Evolutionary conservation across 805 yeast genomes (phyloP).

Genomic region (Metschnikowia rubicola): DNA sequence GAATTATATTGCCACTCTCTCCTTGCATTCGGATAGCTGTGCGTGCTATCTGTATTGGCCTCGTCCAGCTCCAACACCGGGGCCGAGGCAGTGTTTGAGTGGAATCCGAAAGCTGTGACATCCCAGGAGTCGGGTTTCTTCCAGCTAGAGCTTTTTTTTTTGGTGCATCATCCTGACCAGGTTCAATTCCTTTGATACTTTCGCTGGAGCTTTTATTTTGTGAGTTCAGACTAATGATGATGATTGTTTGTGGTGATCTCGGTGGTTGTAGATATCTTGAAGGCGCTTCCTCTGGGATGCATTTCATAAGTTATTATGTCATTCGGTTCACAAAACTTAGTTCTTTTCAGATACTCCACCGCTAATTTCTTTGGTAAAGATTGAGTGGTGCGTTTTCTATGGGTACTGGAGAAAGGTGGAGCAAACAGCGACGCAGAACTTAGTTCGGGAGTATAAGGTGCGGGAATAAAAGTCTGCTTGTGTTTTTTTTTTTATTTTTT

Average conservation of each 20-base stretch:
- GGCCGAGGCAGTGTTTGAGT: slow-evolving; percentile 7
- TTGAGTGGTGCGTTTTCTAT: too few relatives aligned
- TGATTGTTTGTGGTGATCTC: background rate
- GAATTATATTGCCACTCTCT: background rate
- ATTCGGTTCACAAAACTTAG: too few relatives aligned
- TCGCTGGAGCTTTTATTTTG: background rate
- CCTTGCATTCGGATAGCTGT: background rate
- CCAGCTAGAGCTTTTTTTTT: slow-evolving; percentile 28
- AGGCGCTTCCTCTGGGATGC: slow-evolving; percentile 15
- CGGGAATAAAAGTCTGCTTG: too few relatives aligned
- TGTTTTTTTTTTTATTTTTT: too few relatives aligned
- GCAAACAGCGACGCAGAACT: too few relatives aligned
- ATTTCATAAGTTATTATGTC: too few relatives aligned
- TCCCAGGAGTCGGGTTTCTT: slow-evolving; percentile 50
- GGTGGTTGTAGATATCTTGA: slow-evolving; percentile 19
- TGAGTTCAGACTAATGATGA: background rate
- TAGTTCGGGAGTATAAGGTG: too few relatives aligned
- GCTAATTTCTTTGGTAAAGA: too few relatives aligned
- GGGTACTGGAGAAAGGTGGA: too few relatives aligned
- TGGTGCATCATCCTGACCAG: slow-evolving; percentile 8
- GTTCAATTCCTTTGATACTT: slow-evolving; percentile 2
- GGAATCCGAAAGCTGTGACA: slow-evolving; percentile 28
- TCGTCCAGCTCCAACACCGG: slow-evolving; percentile 12
- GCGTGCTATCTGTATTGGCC: slow-evolving; percentile 2
- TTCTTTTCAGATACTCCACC: too few relatives aligned